Evolutionary conservation across 352 stramenopile genomes (phyloP).

Genomic region (Phytophthora meadii): DNA sequence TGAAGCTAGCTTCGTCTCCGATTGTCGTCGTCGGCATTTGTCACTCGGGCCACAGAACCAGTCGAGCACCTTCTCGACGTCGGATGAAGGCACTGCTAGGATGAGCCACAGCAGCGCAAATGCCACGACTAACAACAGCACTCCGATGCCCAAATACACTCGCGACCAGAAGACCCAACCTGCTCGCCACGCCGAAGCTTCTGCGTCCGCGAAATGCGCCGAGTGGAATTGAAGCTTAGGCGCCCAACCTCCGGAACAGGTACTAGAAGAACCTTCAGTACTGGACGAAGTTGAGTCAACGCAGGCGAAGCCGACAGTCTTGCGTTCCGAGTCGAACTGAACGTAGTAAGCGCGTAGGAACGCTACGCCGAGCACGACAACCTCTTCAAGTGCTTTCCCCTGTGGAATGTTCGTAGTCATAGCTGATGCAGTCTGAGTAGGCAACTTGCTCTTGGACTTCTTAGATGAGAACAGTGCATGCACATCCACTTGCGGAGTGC

Average conservation of each 20-base stretch:
- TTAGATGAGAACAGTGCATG: conserved; percentile 46
- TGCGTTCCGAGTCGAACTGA: conserved; percentile 55
- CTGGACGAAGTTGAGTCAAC: conserved; percentile 12
- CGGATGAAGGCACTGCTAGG: conserved; percentile 32
- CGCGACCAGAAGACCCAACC: conserved; percentile 48
- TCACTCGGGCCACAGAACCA: conserved; percentile 26
- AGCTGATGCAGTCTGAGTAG: conserved; percentile 11
- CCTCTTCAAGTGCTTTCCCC: conserved; percentile 27
- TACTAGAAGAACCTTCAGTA: neutral
- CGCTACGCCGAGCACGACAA: conserved; percentile 65
- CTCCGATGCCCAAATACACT: conserved; percentile 39
- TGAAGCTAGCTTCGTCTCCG: neutral
- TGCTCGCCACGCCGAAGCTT: conserved; percentile 29
- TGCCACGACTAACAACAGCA: conserved; percentile 44
- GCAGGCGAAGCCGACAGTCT: conserved; percentile 61
- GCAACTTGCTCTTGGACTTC: conserved; percentile 27
- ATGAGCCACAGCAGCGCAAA: conserved; percentile 46
- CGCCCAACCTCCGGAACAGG: conserved; percentile 41
- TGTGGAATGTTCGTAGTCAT: conserved; percentile 17
- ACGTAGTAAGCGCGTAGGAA: conserved; percentile 80
- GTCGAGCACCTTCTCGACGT: conserved; percentile 35
- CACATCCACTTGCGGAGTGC: conserved; percentile 64
- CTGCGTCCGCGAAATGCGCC: conserved; percentile 24
- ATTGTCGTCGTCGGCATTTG: conserved; percentile 8
- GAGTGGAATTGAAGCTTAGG: conserved; percentile 53